Base-by-base conservation (phyloP, 305 asterid genomes). In the Fraxinus xanthoxyloides region DNA sequence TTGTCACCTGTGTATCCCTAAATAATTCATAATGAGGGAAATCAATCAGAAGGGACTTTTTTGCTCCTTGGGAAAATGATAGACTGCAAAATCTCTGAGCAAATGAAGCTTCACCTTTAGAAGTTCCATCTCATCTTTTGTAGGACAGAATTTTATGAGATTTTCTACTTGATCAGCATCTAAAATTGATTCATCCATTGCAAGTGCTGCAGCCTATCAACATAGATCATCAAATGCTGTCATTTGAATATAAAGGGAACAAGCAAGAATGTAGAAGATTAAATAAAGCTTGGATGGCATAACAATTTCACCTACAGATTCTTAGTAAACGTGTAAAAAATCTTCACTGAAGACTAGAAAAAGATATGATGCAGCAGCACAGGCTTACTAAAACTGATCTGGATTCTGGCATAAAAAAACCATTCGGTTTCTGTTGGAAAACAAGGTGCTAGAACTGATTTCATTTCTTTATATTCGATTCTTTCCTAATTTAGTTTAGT, bases 101-200 rank as follows among this genome's bases (percentile, higher is more conserved):
- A 67, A 76, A 79, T 12, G 40, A 75, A 81, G 35, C 80, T 87
- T 88, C 88, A 97, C 99, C 99, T 93, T 94, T 61, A 97, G 97
- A 85, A 92, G 97, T 83, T 94, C 99, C 97, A 97, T 94, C 91
- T 97, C 99, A 81, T 97, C 99, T 88, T 97, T 97, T 15, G 98
- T 94, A 46, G 99, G 99, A 85, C 99, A 97, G 86, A 93, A 93
- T 81, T 97, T 97, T 63, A 94, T 94, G 79, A 97, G 97, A 87
- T 94, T 94, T 86, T 97, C 99, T 65, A 97, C 98, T 90, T 94
- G 98, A 89, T 97, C 99, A 77, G 98, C 98, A 89, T 97, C 99
- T 88, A 97, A 87, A 36, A 97, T 88, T 84, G 97, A 87, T 85
- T 89, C 97, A 92, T 97, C 98, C 99, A 97, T 93, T 75, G 98